These are phyloP conservation scores for Phaeomoniella chlamydospora DNA, from an alignment of 2,329 filamentous ascomycete genomes.

Conservation along the genomic window DNA sequence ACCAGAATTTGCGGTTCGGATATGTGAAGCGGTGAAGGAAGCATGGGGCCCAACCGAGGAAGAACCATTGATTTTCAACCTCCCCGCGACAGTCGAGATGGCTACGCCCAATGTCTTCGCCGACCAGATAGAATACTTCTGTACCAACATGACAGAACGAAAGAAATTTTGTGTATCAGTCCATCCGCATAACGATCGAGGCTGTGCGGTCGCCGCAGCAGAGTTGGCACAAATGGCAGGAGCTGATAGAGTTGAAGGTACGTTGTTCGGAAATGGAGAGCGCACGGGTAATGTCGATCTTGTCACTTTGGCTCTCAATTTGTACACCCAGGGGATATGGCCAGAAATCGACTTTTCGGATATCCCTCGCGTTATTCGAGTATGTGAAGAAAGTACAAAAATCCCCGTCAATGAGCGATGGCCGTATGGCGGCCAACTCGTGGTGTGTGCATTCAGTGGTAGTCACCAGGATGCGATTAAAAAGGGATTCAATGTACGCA, in stretches of 20 bases:
- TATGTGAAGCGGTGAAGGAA: slow-evolving; percentile 86
- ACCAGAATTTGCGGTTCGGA: slow-evolving; percentile 64
- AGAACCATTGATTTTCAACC: slow-evolving; percentile 90
- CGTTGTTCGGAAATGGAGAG: slow-evolving; percentile 88
- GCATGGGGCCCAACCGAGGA: slow-evolving; percentile 68
- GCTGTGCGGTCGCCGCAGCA: slow-evolving; percentile 76
- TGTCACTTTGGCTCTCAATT: slow-evolving; percentile 80
- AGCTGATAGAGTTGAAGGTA: slow-evolving; percentile 86
- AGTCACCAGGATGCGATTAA: slow-evolving; percentile 95
- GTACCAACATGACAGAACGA: slow-evolving; percentile 65
- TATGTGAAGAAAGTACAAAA: slow-evolving; percentile 86
- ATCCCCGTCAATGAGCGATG: slow-evolving; percentile 82
- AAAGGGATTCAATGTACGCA: slow-evolving; percentile 60
- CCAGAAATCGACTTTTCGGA: slow-evolving; percentile 86
- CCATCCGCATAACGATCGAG: slow-evolving; percentile 89
- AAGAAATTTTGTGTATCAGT: slow-evolving; percentile 81
- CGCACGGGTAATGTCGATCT: slow-evolving; percentile 91
- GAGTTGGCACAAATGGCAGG: slow-evolving; percentile 95
- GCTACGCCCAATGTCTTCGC: slow-evolving; percentile 89
- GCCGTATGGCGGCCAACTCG: slow-evolving; percentile 80
- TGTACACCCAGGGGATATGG: slow-evolving; percentile 84
- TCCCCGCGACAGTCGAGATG: slow-evolving; percentile 93
- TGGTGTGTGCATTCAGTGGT: slow-evolving; percentile 85
- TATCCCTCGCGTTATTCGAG: slow-evolving; percentile 69
- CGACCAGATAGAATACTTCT: slow-evolving; percentile 94